These are phyloP conservation scores for Colletotrichum cordylinicola DNA, from an alignment of 2,329 filamentous ascomycete genomes.

Conservation along the genomic window DNA sequence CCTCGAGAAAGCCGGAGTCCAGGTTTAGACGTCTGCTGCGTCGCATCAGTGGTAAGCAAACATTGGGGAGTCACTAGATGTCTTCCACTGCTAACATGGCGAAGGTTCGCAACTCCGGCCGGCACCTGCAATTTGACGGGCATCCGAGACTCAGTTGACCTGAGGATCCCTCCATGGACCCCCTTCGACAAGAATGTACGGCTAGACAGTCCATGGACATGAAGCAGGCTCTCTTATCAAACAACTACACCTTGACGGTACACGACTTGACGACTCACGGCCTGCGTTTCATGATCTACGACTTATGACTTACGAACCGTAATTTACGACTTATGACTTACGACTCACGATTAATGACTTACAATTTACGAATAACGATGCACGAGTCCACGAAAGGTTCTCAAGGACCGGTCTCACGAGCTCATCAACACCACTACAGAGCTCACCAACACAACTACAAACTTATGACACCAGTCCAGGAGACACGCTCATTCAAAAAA, in stretches of 20 bases:
- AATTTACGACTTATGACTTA: neutral
- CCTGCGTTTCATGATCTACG: neutral
- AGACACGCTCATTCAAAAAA: neutral
- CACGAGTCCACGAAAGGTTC: neutral
- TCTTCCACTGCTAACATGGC: neutral
- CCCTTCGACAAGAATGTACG: neutral
- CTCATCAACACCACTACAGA: neutral
- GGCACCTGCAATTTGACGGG: neutral
- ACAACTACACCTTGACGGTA: neutral
- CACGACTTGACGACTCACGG: neutral
- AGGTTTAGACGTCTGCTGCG: neutral
- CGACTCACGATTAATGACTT: neutral
- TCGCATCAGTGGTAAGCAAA: neutral
- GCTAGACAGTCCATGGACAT: neutral
- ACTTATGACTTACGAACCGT: neutral
- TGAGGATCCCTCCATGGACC: neutral
- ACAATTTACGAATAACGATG: neutral
- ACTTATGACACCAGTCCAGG: neutral
- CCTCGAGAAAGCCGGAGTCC: neutral
- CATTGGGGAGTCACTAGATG: neutral
- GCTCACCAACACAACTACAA: neutral
- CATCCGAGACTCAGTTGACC: neutral
- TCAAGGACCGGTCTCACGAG: neutral
- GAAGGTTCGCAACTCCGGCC: neutral
- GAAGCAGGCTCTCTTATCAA: neutral